Evolutionary conservation across 768 basidiomycete species (phyloP).

Genomic region (Pulveroboletus ravenelii): DNA sequence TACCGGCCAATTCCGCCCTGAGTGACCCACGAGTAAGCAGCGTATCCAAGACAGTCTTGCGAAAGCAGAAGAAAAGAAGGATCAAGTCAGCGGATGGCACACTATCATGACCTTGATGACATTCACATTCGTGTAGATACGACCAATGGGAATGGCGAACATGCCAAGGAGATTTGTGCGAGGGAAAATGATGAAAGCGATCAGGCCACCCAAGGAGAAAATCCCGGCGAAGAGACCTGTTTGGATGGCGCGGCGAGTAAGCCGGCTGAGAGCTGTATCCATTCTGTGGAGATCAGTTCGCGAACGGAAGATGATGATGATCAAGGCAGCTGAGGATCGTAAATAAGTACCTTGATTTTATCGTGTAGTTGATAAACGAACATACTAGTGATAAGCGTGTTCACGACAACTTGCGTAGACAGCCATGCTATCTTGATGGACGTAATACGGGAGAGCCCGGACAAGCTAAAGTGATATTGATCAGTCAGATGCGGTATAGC

Average conservation of each 20-base stretch:
- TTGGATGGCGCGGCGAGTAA: neutral
- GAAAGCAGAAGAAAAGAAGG: neutral
- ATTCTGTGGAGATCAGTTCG: neutral
- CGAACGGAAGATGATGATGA: neutral
- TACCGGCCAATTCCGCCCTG: neutral
- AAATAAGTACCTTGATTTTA: neutral
- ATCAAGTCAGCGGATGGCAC: neutral
- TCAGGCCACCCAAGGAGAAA: neutral
- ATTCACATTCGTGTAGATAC: conserved; percentile 1
- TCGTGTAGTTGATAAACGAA: neutral
- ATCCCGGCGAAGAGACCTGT: neutral
- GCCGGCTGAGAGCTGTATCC: neutral
- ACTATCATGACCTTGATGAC: neutral
- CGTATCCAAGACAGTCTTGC: conserved; percentile 6
- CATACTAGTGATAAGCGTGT: neutral
- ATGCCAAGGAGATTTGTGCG: neutral
- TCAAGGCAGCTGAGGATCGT: neutral
- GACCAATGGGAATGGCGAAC: neutral
- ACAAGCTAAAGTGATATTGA: neutral
- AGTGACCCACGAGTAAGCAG: conserved; percentile 8
- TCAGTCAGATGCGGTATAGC: neutral
- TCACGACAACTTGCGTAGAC: neutral
- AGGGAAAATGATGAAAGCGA: neutral
- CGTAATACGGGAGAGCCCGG: neutral
- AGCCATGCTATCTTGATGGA: neutral